Conservation (phyloP, 2,329 filamentous ascomycete genomes). For the Capronia coronata region DNA sequence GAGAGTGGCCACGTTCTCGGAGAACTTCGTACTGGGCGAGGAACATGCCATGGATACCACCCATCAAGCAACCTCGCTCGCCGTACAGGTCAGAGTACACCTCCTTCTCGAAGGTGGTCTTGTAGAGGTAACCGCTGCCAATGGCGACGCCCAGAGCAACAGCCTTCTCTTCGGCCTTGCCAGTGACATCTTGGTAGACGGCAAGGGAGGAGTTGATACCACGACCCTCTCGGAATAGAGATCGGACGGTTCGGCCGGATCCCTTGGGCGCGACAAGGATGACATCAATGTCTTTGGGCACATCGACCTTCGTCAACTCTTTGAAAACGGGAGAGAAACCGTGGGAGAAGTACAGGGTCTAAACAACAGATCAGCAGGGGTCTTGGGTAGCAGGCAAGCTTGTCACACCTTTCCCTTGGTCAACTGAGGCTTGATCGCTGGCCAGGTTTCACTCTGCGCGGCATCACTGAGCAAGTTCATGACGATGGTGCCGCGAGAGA, state of each 20-base stretch:
- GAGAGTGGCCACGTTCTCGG: slow-evolving; percentile 94
- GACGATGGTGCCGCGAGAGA: slow-evolving; percentile 84
- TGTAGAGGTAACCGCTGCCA: slow-evolving; percentile 97
- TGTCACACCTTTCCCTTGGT: slow-evolving; percentile 87
- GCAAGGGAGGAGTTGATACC: slow-evolving; percentile 99
- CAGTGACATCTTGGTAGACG: slow-evolving; percentile 96
- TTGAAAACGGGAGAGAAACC: slow-evolving; percentile 99
- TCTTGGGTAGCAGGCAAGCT: background rate
- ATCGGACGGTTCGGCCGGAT: slow-evolving; percentile 95
- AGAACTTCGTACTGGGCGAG: slow-evolving; percentile 99
- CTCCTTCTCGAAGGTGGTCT: slow-evolving; percentile 99
- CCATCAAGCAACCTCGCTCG: slow-evolving; percentile 99
- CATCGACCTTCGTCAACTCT: slow-evolving; percentile 97
- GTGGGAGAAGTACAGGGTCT: slow-evolving; percentile 99
- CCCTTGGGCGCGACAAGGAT: slow-evolving; percentile 99
- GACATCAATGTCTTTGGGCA: slow-evolving; percentile 91
- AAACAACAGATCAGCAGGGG: background rate
- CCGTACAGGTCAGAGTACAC: slow-evolving; percentile 99
- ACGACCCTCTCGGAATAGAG: slow-evolving; percentile 97
- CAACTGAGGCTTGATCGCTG: slow-evolving; percentile 93
- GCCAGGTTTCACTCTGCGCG: slow-evolving; percentile 98
- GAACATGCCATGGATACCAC: slow-evolving; percentile 99
- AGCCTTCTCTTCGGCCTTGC: slow-evolving; percentile 97
- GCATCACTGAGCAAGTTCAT: slow-evolving; percentile 99
- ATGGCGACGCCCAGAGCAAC: slow-evolving; percentile 94